Evolutionary conservation across 176 grass and related monocot species (phyloP), one percentile per base, ranked within the genome.

Genomic region (Themeda triandra): DNA sequence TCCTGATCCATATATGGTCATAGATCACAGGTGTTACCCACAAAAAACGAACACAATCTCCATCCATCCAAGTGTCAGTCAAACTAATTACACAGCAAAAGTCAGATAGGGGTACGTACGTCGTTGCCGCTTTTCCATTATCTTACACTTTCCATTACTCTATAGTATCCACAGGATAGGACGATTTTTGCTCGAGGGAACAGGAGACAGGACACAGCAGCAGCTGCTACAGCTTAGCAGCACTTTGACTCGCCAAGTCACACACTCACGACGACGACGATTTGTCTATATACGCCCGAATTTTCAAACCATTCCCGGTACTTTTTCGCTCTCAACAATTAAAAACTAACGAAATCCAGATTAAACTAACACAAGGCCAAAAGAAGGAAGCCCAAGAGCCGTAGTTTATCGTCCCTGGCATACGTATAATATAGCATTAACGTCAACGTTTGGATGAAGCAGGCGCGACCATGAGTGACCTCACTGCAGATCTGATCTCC

Each of bases 401-500:
- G 17, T 31, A 81, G 39, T 32, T 32, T 77, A 37, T 4, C 44
- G 23, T 51, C 15, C 45, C 46, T 14, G 44, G 6, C 9, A 14
- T 53, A 66, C 30, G 13, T 28, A 1, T 63, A 74, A 7, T 63
- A 68, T 75, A 87, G 2, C 59, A 12, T 83, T 83, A 80, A 87
- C 75, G 84, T 90, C 89, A 75, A 75, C 31, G 84, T 90, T 87
- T 40, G 84, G 84, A 87, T 83, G 88, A 83, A 90, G 68, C 84
- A 90, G 80, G 84, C 84, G 80, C 33, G 84, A 90, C 87, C 80
- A 90, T 25, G n/a, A 10, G 60, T 83, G 84, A 83, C 37, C 68
- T 87, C 84, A 75, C 5, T 21, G 74, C 46, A 83, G 80, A 87
- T 63, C 60, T 0, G 7, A n/a, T n/a, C n/a, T 82, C 18, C 54